Conservation (phyloP, 2,329 filamentous ascomycete genomes). For the Epichloe sylvatica region DNA sequence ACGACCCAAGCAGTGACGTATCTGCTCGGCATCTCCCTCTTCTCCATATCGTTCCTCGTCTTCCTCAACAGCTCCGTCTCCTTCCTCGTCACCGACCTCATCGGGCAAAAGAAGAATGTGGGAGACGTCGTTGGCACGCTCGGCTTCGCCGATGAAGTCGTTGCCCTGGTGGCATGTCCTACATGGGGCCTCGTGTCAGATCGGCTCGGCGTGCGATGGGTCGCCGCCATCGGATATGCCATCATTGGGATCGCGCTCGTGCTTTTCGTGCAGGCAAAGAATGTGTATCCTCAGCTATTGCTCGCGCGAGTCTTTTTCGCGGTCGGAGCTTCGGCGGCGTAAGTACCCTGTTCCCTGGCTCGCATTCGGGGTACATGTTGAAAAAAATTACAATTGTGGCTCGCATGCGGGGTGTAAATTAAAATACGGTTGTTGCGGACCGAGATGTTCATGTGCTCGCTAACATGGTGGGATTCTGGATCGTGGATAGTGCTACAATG, state of each 20-base stretch:
- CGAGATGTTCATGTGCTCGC: neutral
- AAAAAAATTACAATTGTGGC: too few species aligned
- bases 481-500: slow-evolving; percentile 58
- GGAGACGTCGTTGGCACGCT: slow-evolving; percentile 74
- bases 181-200: slow-evolving; percentile 68
- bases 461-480: neutral
- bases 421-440: neutral
- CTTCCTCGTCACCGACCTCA: slow-evolving; percentile 72
- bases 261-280: slow-evolving; percentile 70
- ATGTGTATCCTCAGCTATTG: slow-evolving; percentile 80
- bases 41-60: slow-evolving; percentile 79
- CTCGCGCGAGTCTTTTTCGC: slow-evolving; percentile 79
- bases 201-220: slow-evolving; percentile 58
- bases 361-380: neutral
- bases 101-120: slow-evolving; percentile 58
- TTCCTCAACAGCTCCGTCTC: slow-evolving; percentile 76
- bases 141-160: slow-evolving; percentile 71
- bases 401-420: too few species aligned
- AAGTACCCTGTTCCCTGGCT: slow-evolving; percentile 17
- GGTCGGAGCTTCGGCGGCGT: slow-evolving; percentile 79
- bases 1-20: slow-evolving; percentile 55
- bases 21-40: slow-evolving; percentile 67
- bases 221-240: slow-evolving; percentile 63
- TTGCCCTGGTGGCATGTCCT: slow-evolving; percentile 68
- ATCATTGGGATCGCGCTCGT: slow-evolving; percentile 67